Evolutionary conservation across 2,329 filamentous ascomycete species (phyloP), one percentile per base, ranked within the genome.

Genomic region (Apiospora rasikravindrae): DNA sequence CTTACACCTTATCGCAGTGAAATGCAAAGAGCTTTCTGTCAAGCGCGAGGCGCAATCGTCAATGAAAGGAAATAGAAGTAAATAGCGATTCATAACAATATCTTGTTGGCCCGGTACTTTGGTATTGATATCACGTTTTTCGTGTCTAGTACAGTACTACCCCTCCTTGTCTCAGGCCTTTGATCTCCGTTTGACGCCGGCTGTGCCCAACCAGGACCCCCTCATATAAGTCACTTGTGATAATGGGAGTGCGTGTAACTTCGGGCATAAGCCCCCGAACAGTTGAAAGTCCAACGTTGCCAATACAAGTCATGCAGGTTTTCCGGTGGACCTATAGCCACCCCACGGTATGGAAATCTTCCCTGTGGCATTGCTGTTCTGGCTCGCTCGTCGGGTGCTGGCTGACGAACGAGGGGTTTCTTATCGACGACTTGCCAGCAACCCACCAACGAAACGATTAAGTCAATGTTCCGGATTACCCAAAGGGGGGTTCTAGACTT

Each of bases 151-250:
- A 40, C 29, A 37, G 33, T 64, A 40, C 29, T 11, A 37, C 57
- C 57, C 57, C 57, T 64, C 57, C 57, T 40, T 40, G 57, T 64
- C 57, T 64, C 57, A 64, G 57, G 57, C 4, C 57, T 64, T 64
- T 61, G 53, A 64, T 24, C 33, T 40, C 57, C 57, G 57, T 64
- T 64, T 40, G 57, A 64, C 33, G 57, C 22, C 33, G 57, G 33
- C 33, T 64, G 53, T 61, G 53, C 53, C 19, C 29, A 37, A 61
- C 53, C 26, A 22, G 53, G 33, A 40, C 33, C 57, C 57, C 57
- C 29, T 33, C 29, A 33, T 64, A 40, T 40, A 64, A 64, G 29
- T 64, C 57, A 22, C 10, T 8, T 14, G 13, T 40, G 10, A n/a
- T 64, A 64, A 40, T 64, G 57, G 53, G 57, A 40, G 57, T 64